Conservation (phyloP, 2,329 filamentous ascomycete genomes). For the Chaetomium olivaceum region DNA sequence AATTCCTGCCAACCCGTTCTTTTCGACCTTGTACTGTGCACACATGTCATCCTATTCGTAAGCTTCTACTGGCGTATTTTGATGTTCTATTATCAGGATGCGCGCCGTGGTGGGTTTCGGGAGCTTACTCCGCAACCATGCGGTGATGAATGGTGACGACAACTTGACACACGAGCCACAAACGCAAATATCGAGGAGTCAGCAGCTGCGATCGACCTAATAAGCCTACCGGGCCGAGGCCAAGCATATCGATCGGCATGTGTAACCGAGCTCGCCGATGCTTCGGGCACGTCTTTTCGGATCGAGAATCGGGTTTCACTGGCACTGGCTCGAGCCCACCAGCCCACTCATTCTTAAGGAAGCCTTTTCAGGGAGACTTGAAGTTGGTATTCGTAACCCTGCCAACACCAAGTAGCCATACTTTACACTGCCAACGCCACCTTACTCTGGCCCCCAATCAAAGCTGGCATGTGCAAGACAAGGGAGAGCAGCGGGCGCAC, state of each 20-base stretch:
- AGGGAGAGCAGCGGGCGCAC: background rate
- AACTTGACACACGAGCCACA: background rate
- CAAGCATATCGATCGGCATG: background rate
- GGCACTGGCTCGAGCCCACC: background rate
- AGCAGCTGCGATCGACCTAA: background rate
- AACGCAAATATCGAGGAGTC: background rate
- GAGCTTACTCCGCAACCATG: background rate
- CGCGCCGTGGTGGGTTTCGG: background rate
- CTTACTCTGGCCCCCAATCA: conserved; percentile 1
- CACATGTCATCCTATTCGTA: background rate
- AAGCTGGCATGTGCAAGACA: background rate
- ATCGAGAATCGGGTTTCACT: background rate
- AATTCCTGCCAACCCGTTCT: background rate
- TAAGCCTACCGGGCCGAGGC: conserved; percentile 10
- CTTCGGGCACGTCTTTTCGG: background rate
- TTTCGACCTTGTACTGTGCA: background rate
- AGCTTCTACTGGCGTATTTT: background rate
- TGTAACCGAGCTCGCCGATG: background rate
- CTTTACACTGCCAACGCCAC: background rate
- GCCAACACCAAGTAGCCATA: background rate
- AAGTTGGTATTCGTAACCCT: background rate
- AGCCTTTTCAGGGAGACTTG: background rate
- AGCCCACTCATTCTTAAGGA: background rate
- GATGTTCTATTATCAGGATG: background rate
- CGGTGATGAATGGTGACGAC: background rate